phyloP scores from a whole-genome alignment of 805 yeast genomes.

The Starmerella floricola region DNA sequence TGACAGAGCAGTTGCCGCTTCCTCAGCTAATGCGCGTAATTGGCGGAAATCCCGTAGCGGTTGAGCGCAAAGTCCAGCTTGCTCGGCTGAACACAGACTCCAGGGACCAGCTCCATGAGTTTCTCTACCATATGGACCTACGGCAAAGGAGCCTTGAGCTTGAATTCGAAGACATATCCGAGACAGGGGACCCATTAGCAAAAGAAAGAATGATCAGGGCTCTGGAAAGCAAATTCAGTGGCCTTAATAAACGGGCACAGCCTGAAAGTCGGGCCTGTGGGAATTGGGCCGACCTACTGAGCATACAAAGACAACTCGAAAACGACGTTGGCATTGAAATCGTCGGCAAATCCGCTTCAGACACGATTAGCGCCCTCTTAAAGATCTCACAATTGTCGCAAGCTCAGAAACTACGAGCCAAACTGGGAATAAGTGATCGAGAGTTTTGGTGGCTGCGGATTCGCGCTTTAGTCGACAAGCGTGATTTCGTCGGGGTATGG shows the following conservation, averaged over 20 bases:
- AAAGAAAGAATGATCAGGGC: constrained; percentile 23
- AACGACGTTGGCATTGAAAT: constrained; percentile 34
- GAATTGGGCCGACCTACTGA: constrained; percentile 36
- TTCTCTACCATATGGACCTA: constrained; percentile 53
- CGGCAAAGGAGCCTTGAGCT: constrained; percentile 16
- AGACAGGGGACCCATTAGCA: constrained; percentile 6
- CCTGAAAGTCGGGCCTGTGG: constrained; percentile 34
- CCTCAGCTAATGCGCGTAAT: constrained; percentile 62
- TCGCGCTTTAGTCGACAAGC: constrained; percentile 35
- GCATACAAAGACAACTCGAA: constrained; percentile 37
- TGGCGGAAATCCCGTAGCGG: constrained; percentile 36
- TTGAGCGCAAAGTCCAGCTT: constrained; percentile 33
- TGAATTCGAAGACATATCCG: constrained; percentile 16
- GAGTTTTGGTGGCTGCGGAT: constrained; percentile 46
- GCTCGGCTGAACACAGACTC: constrained; percentile 15
- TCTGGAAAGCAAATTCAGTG: constrained; percentile 28
- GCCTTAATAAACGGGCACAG: constrained; percentile 25
- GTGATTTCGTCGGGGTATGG: constrained; percentile 46
- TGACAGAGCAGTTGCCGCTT: constrained; percentile 43
- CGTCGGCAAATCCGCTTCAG: constrained; percentile 35
- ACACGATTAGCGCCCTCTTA: constrained; percentile 38
- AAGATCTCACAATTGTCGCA: constrained; percentile 38
- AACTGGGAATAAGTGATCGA: constrained; percentile 45
- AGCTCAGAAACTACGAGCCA: constrained; percentile 39
- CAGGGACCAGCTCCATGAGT: constrained; percentile 40